A percentile compares a stretch with the other conserved stretches of the same genome.
Conservation (phyloP, 495 filamentous ascomycete genomes). For the Xylaria grammica region DNA sequence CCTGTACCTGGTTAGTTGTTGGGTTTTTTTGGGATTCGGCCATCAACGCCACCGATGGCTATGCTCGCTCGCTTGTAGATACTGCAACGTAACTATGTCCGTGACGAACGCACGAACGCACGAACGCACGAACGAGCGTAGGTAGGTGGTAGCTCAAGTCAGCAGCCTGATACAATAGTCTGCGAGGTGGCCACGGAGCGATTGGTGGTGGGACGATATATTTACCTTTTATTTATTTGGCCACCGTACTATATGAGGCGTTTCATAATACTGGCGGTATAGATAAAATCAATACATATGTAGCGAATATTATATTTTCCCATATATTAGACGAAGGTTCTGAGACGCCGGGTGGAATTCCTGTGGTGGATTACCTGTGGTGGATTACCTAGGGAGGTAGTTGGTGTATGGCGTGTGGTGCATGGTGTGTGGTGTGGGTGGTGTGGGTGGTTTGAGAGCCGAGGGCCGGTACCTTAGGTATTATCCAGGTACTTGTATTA, state of each 20-base stretch:
- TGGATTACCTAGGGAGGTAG: background rate
- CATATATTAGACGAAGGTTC: slow-evolving; percentile 1
- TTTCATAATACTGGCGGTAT: background rate
- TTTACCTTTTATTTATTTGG: background rate
- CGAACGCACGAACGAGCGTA: no score
- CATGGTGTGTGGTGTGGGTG: no score
- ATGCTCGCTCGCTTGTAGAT: background rate
- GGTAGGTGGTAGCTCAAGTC: background rate
- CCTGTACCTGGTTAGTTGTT: background rate
- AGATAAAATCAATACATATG: background rate
- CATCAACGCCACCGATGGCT: slow-evolving; percentile 4
- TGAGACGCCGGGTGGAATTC: slow-evolving; percentile 1
- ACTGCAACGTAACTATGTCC: background rate
- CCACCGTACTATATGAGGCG: background rate
- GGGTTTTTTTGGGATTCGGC: background rate
- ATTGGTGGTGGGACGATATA: background rate
- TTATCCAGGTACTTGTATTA: no score
- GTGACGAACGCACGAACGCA: background rate
- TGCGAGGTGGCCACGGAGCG: slow-evolving; percentile 4
- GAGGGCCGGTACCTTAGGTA: no score
- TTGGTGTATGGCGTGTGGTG: no score
- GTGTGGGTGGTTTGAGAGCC: no score
- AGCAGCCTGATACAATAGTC: slow-evolving; percentile 15
- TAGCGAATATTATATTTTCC: background rate
- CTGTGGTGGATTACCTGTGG: no score